Percentiles rank a stretch among this genome's conserved stretches.
Conservation (phyloP, 2,329 filamentous ascomycete species). For the Ceratocystis smalleyi region DNA sequence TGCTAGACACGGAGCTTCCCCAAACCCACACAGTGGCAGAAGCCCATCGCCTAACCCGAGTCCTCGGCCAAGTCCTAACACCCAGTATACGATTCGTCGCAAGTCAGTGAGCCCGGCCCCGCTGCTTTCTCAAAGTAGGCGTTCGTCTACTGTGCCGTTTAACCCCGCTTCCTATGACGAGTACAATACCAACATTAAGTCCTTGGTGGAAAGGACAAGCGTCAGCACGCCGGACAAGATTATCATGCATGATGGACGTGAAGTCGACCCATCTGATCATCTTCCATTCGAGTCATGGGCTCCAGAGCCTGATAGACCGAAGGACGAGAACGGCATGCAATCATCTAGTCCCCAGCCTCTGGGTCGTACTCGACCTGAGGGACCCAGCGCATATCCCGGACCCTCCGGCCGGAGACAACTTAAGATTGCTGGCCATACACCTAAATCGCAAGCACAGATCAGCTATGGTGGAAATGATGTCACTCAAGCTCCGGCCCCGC, state of each 20-base stretch:
- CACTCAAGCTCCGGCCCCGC: slow-evolving; percentile 19
- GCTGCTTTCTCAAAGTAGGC: slow-evolving; percentile 32
- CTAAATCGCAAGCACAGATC: slow-evolving; percentile 23
- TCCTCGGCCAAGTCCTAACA: slow-evolving; percentile 26
- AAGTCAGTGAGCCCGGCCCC: slow-evolving; percentile 64
- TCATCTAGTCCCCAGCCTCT: slow-evolving; percentile 23
- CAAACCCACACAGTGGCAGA: background rate
- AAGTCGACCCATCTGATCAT: slow-evolving; percentile 69
- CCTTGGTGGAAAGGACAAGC: slow-evolving; percentile 24
- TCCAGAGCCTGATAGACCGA: slow-evolving; percentile 49
- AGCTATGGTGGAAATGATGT: slow-evolving; percentile 21
- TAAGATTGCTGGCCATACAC: slow-evolving; percentile 35
- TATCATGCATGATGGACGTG: slow-evolving; percentile 57
- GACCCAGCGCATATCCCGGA: slow-evolving; percentile 26
- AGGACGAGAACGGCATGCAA: slow-evolving; percentile 20
- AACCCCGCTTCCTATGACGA: slow-evolving; percentile 61
- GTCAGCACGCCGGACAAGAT: slow-evolving; percentile 45
- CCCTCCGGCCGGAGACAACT: slow-evolving; percentile 31
- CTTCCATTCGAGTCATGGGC: slow-evolving; percentile 64
- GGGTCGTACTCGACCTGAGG: slow-evolving; percentile 35
- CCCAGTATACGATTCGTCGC: slow-evolving; percentile 42
- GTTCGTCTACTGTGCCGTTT: slow-evolving; percentile 50
- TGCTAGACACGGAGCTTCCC: slow-evolving; percentile 1
- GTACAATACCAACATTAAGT: slow-evolving; percentile 47
- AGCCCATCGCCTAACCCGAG: slow-evolving; percentile 27